Conservation (phyloP, 176 grass and related monocot species). For the Secale cereale region DNA sequence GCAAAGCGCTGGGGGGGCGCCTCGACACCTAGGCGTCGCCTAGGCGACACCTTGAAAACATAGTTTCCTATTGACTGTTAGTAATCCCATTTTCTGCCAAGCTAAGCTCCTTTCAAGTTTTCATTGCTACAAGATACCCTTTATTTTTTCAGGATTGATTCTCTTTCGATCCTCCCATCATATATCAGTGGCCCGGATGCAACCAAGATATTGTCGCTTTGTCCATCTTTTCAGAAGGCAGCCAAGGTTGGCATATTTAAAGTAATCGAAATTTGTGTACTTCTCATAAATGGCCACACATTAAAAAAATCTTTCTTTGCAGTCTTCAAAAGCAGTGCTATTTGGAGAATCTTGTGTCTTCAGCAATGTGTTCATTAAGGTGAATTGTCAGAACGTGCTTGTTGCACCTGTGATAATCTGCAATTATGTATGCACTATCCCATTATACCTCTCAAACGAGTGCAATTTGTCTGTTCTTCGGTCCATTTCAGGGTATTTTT, state of each 20-base stretch:
- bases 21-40: too few species aligned
- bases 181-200: slow-evolving; percentile 78
- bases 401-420: not conserved
- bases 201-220: slow-evolving; percentile 81
- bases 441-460: not conserved
- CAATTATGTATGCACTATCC: not conserved
- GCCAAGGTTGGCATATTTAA: slow-evolving; percentile 58
- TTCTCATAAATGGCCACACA: slow-evolving; percentile 24
- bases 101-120: slow-evolving; percentile 8
- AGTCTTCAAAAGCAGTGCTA: slow-evolving; percentile 86
- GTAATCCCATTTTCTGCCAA: slow-evolving; percentile 22
- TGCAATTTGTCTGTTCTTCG: not conserved
- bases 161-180: slow-evolving; percentile 78
- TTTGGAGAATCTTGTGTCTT: slow-evolving; percentile 80
- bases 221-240: slow-evolving; percentile 76
- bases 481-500: slow-evolving; percentile 65
- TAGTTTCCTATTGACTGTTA: not conserved
- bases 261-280: slow-evolving; percentile 19
- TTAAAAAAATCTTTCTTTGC: slow-evolving; percentile 42
- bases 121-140: not conserved
- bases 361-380: slow-evolving; percentile 74
- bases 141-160: slow-evolving; percentile 80
- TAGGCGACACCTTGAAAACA: too few species aligned
- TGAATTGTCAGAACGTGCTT: slow-evolving; percentile 32
- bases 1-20: too few species aligned